phyloP scores from a whole-genome alignment of 2,329 filamentous ascomycete species.

The Epichloe hybrida region DNA sequence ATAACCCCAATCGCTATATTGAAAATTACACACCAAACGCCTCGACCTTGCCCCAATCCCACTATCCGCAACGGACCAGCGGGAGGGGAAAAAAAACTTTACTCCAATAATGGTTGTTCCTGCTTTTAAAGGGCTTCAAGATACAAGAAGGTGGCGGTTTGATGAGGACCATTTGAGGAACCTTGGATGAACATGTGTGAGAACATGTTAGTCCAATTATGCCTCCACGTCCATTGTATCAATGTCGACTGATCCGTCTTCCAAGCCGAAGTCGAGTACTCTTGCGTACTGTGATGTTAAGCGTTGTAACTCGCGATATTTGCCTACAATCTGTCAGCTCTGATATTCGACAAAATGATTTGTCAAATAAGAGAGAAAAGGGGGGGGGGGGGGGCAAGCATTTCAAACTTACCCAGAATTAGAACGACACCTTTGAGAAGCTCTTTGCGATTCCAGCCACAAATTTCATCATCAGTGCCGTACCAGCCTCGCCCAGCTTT shows the following conservation, averaged over 20 bases:
- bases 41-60: not conserved
- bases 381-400: not conserved
- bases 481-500: conserved; percentile 45
- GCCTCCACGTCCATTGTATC: conserved; percentile 30
- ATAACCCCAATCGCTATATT: not conserved
- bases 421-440: conserved; percentile 82
- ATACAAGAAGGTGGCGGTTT: not conserved
- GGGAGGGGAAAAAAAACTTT: not conserved
- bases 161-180: not conserved
- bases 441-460: conserved; percentile 82
- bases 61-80: not conserved
- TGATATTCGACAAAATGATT: conserved; percentile 12
- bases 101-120: not conserved
- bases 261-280: conserved; percentile 50
- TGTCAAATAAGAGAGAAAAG: not conserved
- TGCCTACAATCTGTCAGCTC: conserved; percentile 43
- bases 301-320: conserved; percentile 87
- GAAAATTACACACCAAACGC: not conserved
- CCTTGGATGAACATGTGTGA: not conserved
- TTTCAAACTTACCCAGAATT: conserved; percentile 61
- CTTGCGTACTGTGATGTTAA: conserved; percentile 91
- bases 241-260: conserved; percentile 30
- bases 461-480: conserved; percentile 57
- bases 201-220: conserved; percentile 7
- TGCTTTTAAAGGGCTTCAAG: not conserved